Evolutionary conservation across 192 early-diverging fungal species (phyloP), one percentile per base, ranked within the genome.

Genomic region (Podila epigama): DNA sequence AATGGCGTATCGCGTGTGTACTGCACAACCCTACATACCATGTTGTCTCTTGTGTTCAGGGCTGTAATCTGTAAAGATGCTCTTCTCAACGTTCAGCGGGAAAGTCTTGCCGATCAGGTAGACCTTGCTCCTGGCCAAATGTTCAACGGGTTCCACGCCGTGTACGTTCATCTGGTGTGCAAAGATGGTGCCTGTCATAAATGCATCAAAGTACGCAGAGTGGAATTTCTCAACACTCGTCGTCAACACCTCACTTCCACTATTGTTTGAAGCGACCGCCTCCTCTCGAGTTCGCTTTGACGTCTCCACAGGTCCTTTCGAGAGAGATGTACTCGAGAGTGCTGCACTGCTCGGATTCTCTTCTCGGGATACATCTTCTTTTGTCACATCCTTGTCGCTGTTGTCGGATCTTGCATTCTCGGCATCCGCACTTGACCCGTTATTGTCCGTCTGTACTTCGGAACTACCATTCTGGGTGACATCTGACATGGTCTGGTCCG

Each of bases 111-210:
- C 92, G 69, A 95, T 95, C 51, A 97, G 80, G 75, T 95, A 97
- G 6, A 98, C 39, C 79, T 91, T 92, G 81, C 97, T 97, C 31
- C 72, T 88, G 27, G 73, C 59, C 20, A 63, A 52, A 1, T 31
- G 3, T 25, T 63, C 66, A 28, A 77, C 50, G 15, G 51, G 37
- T 13, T 58, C 60, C 2, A 39, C 16, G 28, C 16, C 22, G 73
- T 88, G 81, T 36, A 80, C 63, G 50, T 72, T 82, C 33, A 85
- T 51, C 40, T 95, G 85, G 41, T 88, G 87, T 52, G 88, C 88
- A 68, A 93, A 95, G 27, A 96, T 86, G 33, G 84, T 97, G 3
- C 94, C 97, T 0, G 97, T 99, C 97, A 99, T 99, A 81, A 88
- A 99, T 5, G 97, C 92, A 69, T 99, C 97, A 83, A 93, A 97